Evolutionary conservation across 1,284 basidiomycete species (phyloP).

Genomic region (Chondrostereum purpureum): DNA sequence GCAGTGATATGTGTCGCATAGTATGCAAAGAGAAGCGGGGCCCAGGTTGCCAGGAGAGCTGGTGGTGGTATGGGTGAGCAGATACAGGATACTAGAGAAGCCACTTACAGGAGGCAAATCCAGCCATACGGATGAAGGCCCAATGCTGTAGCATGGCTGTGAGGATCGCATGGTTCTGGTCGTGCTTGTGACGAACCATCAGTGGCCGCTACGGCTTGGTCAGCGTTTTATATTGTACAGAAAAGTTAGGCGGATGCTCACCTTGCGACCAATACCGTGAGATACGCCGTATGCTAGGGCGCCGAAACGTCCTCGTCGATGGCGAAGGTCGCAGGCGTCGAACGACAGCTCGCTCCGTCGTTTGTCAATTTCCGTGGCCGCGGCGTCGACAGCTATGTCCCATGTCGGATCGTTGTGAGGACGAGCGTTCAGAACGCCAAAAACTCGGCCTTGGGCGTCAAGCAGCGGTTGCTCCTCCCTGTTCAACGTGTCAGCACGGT

Average conservation of each 20-base stretch:
- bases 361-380: background rate
- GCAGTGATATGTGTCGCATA: background rate
- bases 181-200: too few relatives aligned
- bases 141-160: too few relatives aligned
- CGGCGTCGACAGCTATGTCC: background rate
- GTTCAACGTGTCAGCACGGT: background rate
- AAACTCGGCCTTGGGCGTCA: background rate
- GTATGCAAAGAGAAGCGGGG: too few relatives aligned
- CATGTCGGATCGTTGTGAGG: background rate
- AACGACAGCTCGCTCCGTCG: background rate
- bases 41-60: background rate
- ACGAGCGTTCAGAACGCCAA: constrained; percentile 2
- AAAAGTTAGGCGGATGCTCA: too few relatives aligned
- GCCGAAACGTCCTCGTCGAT: background rate
- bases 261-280: background rate
- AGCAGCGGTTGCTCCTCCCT: background rate
- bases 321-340: background rate
- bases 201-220: too few relatives aligned
- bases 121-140: too few relatives aligned
- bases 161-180: too few relatives aligned
- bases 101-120: too few relatives aligned
- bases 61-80: too few relatives aligned
- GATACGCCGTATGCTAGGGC: background rate
- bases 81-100: too few relatives aligned
- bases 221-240: too few relatives aligned